A percentile compares a stretch with the other conserved stretches of the same genome.
Conservation (phyloP, 148 eudicot genomes). For the Chenopodium berlandieri region DNA sequence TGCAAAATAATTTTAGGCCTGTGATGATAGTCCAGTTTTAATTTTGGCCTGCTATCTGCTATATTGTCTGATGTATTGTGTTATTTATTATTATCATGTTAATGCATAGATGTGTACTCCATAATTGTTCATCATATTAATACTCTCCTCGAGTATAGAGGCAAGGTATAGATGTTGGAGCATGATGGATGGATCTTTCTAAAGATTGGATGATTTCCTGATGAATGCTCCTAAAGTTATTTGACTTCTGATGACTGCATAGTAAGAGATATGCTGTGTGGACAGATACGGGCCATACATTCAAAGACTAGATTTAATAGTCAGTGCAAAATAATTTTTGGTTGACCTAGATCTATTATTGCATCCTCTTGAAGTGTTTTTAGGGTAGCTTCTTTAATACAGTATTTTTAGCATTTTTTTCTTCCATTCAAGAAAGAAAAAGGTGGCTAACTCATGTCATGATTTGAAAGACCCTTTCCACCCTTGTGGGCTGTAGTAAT, state of each 20-base stretch:
- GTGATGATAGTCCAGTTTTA: too few relatives aligned
- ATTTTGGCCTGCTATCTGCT: neutral
- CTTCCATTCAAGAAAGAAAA: neutral
- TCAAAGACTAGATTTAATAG: neutral
- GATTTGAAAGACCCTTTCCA: neutral
- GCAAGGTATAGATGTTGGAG: conserved; percentile 22
- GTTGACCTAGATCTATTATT: neutral
- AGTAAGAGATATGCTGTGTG: conserved; percentile 29
- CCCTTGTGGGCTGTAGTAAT: neutral
- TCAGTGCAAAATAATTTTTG: neutral
- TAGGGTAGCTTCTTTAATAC: neutral
- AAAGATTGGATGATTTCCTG: conserved; percentile 23
- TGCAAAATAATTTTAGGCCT: too few relatives aligned
- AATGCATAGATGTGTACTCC: neutral
- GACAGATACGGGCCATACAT: conserved; percentile 41
- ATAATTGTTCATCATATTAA: neutral
- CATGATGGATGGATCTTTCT: conserved; percentile 29
- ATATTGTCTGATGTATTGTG: neutral
- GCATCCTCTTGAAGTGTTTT: neutral
- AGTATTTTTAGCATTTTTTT: neutral
- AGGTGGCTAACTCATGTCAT: neutral
- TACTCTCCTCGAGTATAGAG: neutral
- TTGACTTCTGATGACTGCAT: conserved; percentile 37
- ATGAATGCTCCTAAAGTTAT: conserved; percentile 40
- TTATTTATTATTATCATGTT: neutral